Conservation (phyloP, 2,329 filamentous ascomycete genomes). For the Chaetomium sp. region DNA sequence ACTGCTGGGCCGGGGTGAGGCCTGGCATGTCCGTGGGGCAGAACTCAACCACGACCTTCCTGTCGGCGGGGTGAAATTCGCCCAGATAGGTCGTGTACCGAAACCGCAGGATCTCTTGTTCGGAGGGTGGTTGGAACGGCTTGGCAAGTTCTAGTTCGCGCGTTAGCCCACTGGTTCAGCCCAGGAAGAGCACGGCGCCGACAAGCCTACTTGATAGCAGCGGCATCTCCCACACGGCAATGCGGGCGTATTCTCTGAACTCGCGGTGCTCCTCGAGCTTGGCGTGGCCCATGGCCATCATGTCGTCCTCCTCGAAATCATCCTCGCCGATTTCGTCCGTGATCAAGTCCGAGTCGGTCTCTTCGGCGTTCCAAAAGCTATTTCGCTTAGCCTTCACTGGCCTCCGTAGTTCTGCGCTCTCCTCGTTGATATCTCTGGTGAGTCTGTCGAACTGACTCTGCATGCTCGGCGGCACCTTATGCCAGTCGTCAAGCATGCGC, state of each 20-base stretch:
- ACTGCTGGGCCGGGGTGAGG: conserved; percentile 66
- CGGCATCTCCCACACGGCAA: conserved; percentile 95
- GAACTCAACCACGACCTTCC: conserved; percentile 94
- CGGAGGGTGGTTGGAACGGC: conserved; percentile 72
- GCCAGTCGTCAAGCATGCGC: conserved; percentile 31
- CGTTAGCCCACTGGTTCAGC: conserved; percentile 25
- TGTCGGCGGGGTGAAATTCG: conserved; percentile 85
- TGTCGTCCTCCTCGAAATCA: conserved; percentile 77
- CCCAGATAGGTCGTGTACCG: conserved; percentile 97
- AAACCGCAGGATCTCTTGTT: conserved; percentile 78
- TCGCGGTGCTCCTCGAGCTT: conserved; percentile 89
- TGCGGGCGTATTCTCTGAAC: conserved; percentile 81
- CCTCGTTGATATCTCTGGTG: conserved; percentile 29
- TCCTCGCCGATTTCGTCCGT: conserved; percentile 58
- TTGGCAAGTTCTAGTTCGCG: conserved; percentile 70
- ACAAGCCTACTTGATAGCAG: conserved; percentile 72
- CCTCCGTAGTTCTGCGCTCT: conserved; percentile 35
- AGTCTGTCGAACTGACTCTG: conserved; percentile 27
- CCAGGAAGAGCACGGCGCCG: neutral
- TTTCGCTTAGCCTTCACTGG: conserved; percentile 37
- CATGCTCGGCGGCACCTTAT: conserved; percentile 23
- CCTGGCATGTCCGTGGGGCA: conserved; percentile 67
- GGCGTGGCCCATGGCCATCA: conserved; percentile 78
- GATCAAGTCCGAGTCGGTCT: conserved; percentile 50
- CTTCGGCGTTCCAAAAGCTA: conserved; percentile 54